Evolutionary conservation across 2,329 filamentous ascomycete genomes (phyloP).

Genomic region (Cryoendolithus antarcticus): DNA sequence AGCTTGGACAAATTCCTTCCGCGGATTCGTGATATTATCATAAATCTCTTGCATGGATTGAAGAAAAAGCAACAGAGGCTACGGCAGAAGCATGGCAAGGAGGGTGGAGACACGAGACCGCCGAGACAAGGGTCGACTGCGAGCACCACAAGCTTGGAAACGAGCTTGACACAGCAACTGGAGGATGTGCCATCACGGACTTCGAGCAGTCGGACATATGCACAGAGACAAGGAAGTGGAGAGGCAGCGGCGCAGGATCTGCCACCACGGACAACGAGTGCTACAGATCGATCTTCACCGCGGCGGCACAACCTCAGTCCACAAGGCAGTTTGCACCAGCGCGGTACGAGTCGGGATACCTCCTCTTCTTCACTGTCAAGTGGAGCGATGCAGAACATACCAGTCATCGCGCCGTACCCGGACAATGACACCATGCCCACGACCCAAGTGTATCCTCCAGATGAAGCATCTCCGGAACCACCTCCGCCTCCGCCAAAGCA

Average conservation of each 20-base stretch:
- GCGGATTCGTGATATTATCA: constrained; percentile 94
- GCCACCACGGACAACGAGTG: constrained; percentile 36
- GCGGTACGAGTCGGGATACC: constrained; percentile 16
- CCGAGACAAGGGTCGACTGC: constrained; percentile 34
- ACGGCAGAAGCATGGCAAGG: constrained; percentile 41
- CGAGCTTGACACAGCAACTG: constrained; percentile 32
- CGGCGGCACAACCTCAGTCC: constrained; percentile 27
- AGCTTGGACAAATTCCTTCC: constrained; percentile 91
- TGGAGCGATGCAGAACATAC: constrained; percentile 61
- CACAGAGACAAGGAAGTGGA: constrained; percentile 28
- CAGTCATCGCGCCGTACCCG: constrained; percentile 61
- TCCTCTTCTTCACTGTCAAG: constrained; percentile 59
- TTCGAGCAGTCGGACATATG: constrained; percentile 28
- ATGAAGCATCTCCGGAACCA: constrained; percentile 28
- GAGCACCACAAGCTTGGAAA: constrained; percentile 33
- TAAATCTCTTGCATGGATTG: constrained; percentile 86
- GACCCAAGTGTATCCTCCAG: constrained; percentile 8
- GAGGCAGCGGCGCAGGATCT: constrained; percentile 30
- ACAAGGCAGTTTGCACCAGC: constrained; percentile 20
- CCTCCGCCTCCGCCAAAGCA: constrained; percentile 64
- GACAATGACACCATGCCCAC: constrained; percentile 44
- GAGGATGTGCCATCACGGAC: constrained; percentile 28
- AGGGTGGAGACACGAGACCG: constrained; percentile 23
- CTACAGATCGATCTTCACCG: constrained; percentile 30
- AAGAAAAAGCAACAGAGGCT: constrained; percentile 95